phyloP scores from a whole-genome alignment of 2,329 filamentous ascomycete genomes.

The Venturia carpophila region DNA sequence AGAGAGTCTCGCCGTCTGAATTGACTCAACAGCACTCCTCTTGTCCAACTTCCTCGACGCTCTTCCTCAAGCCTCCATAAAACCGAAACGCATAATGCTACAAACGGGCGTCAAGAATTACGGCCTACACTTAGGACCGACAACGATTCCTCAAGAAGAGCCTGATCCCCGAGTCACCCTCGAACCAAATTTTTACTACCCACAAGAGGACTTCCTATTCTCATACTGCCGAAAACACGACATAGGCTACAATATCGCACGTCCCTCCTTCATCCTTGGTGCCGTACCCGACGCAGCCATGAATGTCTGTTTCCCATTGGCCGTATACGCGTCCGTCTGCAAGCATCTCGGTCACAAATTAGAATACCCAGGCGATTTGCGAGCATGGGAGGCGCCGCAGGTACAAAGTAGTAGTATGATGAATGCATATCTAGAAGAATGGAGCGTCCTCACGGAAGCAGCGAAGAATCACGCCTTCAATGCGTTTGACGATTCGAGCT shows the following conservation, averaged over 20 bases:
- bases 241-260: constrained; percentile 40
- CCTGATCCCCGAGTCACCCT: constrained; percentile 37
- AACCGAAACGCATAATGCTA: constrained; percentile 41
- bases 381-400: constrained; percentile 38
- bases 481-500: constrained; percentile 37
- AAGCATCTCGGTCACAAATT: constrained; percentile 36
- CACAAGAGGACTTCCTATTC: constrained; percentile 44
- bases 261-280: constrained; percentile 43
- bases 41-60: constrained; percentile 43
- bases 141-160: constrained; percentile 39
- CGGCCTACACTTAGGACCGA: constrained; percentile 42
- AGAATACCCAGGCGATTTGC: constrained; percentile 38
- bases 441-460: constrained; percentile 38
- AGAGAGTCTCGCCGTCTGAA: constrained; percentile 2
- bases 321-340: constrained; percentile 44
- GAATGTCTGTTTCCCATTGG: constrained; percentile 43
- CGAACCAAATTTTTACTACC: constrained; percentile 49
- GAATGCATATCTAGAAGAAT: constrained; percentile 44
- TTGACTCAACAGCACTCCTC: constrained; percentile 23
- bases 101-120: constrained; percentile 50
- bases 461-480: constrained; percentile 44
- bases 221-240: constrained; percentile 34
- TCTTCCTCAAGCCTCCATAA: constrained; percentile 36
- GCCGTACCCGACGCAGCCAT: constrained; percentile 44
- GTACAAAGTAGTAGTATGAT: constrained; percentile 40